These are phyloP conservation scores for Alternaria novae-zelandiae DNA, from an alignment of 2,329 filamentous ascomycete species.

Conservation along the genomic window DNA sequence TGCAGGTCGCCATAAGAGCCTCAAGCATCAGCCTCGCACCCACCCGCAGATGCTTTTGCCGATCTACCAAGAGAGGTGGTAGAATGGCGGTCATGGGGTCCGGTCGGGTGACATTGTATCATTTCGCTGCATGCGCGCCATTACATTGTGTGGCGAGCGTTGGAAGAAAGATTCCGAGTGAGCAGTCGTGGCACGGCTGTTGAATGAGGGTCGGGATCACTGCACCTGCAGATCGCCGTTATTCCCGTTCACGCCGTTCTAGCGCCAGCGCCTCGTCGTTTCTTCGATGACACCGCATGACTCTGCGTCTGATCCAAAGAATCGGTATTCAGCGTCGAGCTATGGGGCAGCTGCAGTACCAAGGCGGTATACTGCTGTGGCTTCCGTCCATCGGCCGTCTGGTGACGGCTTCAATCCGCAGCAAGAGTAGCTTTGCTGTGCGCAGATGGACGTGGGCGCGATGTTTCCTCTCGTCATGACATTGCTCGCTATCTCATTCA, in stretches of 20 bases:
- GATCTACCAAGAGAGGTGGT: background rate
- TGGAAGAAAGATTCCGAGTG: background rate
- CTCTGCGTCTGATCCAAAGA: background rate
- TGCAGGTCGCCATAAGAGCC: slow-evolving; percentile 4
- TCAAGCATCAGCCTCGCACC: background rate
- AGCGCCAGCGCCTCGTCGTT: slow-evolving; percentile 17
- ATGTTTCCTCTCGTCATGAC: background rate
- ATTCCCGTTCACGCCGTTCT: slow-evolving; percentile 2
- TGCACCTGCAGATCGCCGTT: slow-evolving; percentile 20
- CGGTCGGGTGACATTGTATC: background rate
- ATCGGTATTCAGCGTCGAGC: background rate
- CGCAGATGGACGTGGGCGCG: background rate
- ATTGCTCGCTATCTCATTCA: background rate
- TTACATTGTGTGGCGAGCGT: background rate
- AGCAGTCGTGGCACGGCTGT: slow-evolving; percentile 7
- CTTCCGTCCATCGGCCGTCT: background rate
- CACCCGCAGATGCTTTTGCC: background rate
- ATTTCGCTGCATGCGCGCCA: background rate
- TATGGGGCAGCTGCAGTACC: background rate
- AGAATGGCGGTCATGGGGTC: background rate
- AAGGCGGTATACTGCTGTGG: background rate
- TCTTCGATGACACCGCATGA: slow-evolving; percentile 1
- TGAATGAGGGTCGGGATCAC: slow-evolving; percentile 12
- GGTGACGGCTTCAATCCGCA: background rate
- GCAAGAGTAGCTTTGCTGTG: background rate